Percentiles rank a stretch among this genome's conserved stretches.
Conservation (phyloP, 108 stramenopile species). For the Cyclotella cryptica region DNA sequence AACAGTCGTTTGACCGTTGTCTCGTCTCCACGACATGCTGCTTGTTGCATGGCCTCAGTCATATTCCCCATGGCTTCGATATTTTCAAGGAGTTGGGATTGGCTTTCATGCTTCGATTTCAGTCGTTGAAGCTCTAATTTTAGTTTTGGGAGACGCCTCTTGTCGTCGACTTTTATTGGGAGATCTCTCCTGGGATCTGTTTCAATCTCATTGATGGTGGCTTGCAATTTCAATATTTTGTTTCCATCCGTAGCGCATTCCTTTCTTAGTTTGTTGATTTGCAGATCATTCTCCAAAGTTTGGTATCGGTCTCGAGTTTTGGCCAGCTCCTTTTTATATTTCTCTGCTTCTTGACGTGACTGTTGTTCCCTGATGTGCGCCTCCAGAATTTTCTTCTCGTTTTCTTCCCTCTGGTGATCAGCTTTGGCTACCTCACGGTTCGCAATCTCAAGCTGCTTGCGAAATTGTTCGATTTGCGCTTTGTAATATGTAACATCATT, state of each 20-base stretch:
- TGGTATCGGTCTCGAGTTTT: slow-evolving; percentile 2
- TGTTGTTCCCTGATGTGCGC: not conserved
- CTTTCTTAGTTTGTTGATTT: slow-evolving; percentile 10
- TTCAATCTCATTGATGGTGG: slow-evolving; percentile 2
- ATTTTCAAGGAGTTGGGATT: slow-evolving; percentile 1
- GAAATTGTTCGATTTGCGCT: not conserved
- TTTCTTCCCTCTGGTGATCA: slow-evolving; percentile 4
- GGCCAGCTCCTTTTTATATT: not conserved
- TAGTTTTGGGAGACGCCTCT: slow-evolving; percentile 7
- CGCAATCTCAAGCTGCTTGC: not conserved
- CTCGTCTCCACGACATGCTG: slow-evolving; percentile 5
- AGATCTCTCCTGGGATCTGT: slow-evolving; percentile 5
- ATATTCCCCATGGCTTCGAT: slow-evolving; percentile 6
- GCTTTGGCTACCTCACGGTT: not conserved
- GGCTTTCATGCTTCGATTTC: slow-evolving; percentile 5
- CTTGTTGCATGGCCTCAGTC: not conserved
- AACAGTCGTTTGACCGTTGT: slow-evolving; percentile 4
- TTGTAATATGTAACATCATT: not conserved
- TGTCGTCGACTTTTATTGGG: slow-evolving; percentile 12
- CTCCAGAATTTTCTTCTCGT: not conserved
- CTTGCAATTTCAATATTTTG: not conserved
- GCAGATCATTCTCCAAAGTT: not conserved
- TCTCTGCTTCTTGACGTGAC: not conserved
- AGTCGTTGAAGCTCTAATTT: slow-evolving; percentile 19
- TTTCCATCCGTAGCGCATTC: slow-evolving; percentile 7